phyloP scores from a whole-genome alignment of 768 basidiomycete species.

The Kwoniella sp. region DNA sequence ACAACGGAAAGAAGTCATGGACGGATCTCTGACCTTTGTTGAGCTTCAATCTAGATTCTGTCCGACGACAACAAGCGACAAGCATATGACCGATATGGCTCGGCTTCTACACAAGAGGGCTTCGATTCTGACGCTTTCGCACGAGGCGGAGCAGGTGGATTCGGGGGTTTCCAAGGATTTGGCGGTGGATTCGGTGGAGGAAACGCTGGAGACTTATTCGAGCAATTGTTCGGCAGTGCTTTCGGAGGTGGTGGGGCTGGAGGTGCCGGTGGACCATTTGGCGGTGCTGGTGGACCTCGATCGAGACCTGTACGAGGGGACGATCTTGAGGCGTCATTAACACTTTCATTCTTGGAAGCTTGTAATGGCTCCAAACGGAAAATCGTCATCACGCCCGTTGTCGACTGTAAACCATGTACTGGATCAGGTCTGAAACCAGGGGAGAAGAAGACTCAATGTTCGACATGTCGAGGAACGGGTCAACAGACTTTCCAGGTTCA shows the following conservation, averaged over 20 bases:
- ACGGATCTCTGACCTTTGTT: too few species aligned
- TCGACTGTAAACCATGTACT: conserved; percentile 78
- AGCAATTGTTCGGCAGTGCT: conserved; percentile 72
- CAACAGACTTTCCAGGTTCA: conserved; percentile 85
- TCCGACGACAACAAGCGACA: conserved; percentile 93
- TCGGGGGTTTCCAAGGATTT: conserved; percentile 74
- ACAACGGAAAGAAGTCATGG: too few species aligned
- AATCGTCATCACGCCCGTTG: conserved; percentile 75
- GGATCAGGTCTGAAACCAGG: conserved; percentile 86
- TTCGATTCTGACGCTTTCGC: conserved; percentile 87
- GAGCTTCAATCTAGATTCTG: conserved; percentile 64
- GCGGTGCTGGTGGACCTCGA: conserved; percentile 59
- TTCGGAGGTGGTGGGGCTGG: conserved; percentile 56
- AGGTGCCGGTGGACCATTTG: conserved; percentile 50
- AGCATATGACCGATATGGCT: conserved; percentile 86
- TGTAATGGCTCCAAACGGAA: conserved; percentile 81
- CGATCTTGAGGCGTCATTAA: conserved; percentile 76
- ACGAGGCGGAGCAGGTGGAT: conserved; percentile 67
- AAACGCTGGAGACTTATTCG: conserved; percentile 71
- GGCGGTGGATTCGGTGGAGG: conserved; percentile 58
- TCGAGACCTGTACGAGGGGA: conserved; percentile 63
- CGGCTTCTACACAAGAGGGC: conserved; percentile 87
- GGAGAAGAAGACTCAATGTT: conserved; percentile 76
- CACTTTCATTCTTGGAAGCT: conserved; percentile 87
- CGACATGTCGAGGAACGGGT: conserved; percentile 80